Evolutionary conservation across 129 eudicot species (phyloP).

Genomic region (Saposhnikovia divaricata): DNA sequence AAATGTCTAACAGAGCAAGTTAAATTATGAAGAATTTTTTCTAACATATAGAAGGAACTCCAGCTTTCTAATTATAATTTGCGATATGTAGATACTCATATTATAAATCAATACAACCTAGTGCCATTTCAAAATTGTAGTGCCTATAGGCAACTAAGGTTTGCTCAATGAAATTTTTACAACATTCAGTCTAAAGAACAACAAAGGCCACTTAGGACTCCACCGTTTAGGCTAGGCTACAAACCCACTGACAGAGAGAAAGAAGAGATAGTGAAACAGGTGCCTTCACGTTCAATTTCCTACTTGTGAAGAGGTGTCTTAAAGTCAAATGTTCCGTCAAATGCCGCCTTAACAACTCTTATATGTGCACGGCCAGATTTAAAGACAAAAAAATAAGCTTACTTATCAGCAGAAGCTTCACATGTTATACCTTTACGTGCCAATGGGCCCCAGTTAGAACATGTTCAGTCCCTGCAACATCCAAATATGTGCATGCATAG

Average conservation of each 20-base stretch:
- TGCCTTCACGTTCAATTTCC: not conserved
- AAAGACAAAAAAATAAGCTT: conserved; percentile 51
- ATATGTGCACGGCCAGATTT: conserved; percentile 22
- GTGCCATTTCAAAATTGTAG: not conserved
- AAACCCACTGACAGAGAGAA: no score
- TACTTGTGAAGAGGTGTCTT: not conserved
- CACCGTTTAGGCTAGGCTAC: no score
- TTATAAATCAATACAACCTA: not conserved
- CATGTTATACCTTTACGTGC: conserved; percentile 27
- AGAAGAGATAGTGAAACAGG: no score
- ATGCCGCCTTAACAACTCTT: conserved; percentile 12
- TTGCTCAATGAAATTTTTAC: not conserved
- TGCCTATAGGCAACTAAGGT: not conserved
- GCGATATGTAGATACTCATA: not conserved
- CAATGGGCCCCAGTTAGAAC: conserved; percentile 38
- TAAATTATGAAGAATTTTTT: not conserved
- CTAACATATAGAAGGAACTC: not conserved
- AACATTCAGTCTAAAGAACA: not conserved
- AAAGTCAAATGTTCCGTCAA: not conserved
- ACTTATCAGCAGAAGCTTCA: conserved; percentile 50
- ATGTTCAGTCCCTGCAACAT: conserved; percentile 67
- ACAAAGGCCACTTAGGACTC: not conserved
- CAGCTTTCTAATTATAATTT: not conserved
- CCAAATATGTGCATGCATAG: conserved; percentile 52
- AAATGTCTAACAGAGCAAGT: not conserved